Evolutionary conservation across 176 grass and related monocot genomes (phyloP).

Genomic region (Aegilops longissima): DNA sequence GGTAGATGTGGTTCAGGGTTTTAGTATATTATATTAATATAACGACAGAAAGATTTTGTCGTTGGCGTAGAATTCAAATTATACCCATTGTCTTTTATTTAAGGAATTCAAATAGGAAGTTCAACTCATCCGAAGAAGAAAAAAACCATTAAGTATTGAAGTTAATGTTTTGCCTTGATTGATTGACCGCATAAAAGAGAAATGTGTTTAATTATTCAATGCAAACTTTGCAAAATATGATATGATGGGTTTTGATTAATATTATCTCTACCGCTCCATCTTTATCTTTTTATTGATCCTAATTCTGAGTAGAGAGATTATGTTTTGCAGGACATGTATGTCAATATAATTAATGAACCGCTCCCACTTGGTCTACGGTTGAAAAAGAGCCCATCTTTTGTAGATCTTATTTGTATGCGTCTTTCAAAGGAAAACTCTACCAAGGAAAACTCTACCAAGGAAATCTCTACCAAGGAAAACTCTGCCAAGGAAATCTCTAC

Average conservation of each 20-base stretch:
- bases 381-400: constrained; percentile 66
- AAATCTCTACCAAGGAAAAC: constrained; percentile 42
- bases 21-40: no score
- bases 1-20: background rate
- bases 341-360: constrained; percentile 51
- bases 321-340: constrained; percentile 47
- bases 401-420: constrained; percentile 61
- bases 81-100: background rate
- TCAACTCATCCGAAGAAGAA: background rate
- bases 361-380: constrained; percentile 67
- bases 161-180: background rate
- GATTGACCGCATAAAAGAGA: no score
- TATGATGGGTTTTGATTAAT: background rate
- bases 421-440: constrained; percentile 43
- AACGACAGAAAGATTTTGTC: background rate
- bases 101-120: background rate
- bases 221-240: background rate
- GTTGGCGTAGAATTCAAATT: background rate
- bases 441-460: background rate
- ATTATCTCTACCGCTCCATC: background rate
- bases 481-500: constrained; percentile 30
- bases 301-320: background rate
- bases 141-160: background rate
- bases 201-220: background rate
- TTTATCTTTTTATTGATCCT: background rate